A percentile compares a stretch with the other conserved stretches of the same genome.
These are phyloP conservation scores for Podila minutissima DNA, from an alignment of 192 early-diverging fungal genomes.

Conservation along the genomic window DNA sequence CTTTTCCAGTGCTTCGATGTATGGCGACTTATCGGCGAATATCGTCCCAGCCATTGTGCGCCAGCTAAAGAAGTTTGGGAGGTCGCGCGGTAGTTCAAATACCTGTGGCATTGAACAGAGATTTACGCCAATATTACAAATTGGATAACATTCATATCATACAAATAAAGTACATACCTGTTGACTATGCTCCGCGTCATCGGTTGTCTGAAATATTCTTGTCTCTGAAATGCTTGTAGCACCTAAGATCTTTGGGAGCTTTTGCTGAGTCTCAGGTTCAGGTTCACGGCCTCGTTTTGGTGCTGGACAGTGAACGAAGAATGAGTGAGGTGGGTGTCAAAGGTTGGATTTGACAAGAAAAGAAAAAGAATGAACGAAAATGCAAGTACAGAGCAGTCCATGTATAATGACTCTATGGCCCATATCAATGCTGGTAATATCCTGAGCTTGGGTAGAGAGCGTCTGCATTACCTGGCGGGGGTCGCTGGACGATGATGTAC, in stretches of 20 bases:
- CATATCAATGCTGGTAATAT: too few relatives aligned
- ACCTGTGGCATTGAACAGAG: slow-evolving; percentile 21
- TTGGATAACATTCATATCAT: slow-evolving; percentile 17
- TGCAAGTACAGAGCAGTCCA: too few relatives aligned
- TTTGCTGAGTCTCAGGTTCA: slow-evolving; percentile 16
- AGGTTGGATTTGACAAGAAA: neutral
- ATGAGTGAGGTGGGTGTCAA: slow-evolving; percentile 5
- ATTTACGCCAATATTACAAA: slow-evolving; percentile 12
- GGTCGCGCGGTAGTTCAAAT: slow-evolving; percentile 21
- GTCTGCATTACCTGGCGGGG: neutral
- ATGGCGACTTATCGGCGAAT: slow-evolving; percentile 47
- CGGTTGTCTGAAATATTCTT: slow-evolving; percentile 44
- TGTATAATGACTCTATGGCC: too few relatives aligned
- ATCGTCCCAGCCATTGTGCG: slow-evolving; percentile 26
- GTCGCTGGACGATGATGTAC: slow-evolving; percentile 11
- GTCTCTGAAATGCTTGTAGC: slow-evolving; percentile 32
- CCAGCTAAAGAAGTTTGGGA: slow-evolving; percentile 34
- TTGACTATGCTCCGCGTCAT: slow-evolving; percentile 16
- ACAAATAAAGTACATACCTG: slow-evolving; percentile 18
- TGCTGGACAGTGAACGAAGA: slow-evolving; percentile 14
- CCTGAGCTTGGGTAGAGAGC: too few relatives aligned
- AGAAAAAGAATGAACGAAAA: neutral
- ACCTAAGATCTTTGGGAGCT: slow-evolving; percentile 15
- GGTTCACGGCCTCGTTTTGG: slow-evolving; percentile 19
- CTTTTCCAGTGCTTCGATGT: slow-evolving; percentile 44